Base-by-base conservation (phyloP, 768 basidiomycete genomes). In the Termitomyces sp. region DNA sequence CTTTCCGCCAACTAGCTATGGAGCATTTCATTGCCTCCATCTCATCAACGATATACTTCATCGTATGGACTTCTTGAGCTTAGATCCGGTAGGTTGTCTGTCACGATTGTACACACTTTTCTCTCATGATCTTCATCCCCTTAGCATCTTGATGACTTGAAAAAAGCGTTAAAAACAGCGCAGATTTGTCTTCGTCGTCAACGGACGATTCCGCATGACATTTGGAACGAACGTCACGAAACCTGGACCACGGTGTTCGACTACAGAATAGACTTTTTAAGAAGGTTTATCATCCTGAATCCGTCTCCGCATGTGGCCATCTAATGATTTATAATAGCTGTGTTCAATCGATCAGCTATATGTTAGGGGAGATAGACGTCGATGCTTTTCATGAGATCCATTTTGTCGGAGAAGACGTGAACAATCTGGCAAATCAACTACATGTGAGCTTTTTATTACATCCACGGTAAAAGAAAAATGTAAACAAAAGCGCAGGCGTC, bases 121-220 rank as follows among this genome's bases (percentile, higher is more conserved):
- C 25, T 37, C 20, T 50, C 11, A 52, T 46, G 15, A 31, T 52
- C 20, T 43, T n/a, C 10, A 32, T 38, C 5, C 40, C 36, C 20
- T 42, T 10, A 61, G 54, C 31, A 37, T 37, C 25, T 61, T 5
- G 48, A 56, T 37, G 40, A 42, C 29, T 47, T 65, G n/a, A 31
- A 56, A 29, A 29, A 45, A 20, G 47, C 60, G 14, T 50, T 65
- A 9, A 0, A 12, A 0, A 4, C 25, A 12, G 48, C 40, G 14
- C 60, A 49, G 53, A 11, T 11, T 17, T 62, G 60, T n/a, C 43
- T 61, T 25, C 57, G 34, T 5, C 32, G 29, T 15, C 60, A 62
- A 45, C n/a, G 12, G 15, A 48, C 25, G 1, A 10, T 57, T 40
- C 32, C 59, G 3, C 50, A 15, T 9, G 46, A 53, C 4, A 34